Percentiles rank a stretch among this genome's conserved stretches.
These are phyloP conservation scores for Hamamelis virginiana DNA, from an alignment of 164 flowering plant genomes.

Conservation along the genomic window DNA sequence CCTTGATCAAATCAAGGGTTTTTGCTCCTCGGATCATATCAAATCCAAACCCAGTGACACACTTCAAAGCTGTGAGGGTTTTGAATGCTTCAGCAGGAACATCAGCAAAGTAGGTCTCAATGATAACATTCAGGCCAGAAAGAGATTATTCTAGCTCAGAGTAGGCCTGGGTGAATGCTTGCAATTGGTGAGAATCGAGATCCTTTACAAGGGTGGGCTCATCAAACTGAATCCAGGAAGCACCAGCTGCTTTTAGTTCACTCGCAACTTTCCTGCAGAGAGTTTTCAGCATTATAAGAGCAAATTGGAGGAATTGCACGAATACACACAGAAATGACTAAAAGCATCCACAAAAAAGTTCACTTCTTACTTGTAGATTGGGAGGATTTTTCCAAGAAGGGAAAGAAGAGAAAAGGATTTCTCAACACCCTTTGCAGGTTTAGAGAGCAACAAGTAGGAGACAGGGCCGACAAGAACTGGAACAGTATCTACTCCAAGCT, in stretches of 20 bases:
- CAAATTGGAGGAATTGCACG: background rate
- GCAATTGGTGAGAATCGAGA: too few relatives aligned
- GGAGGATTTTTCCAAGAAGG: constrained; percentile 63
- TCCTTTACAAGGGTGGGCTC: constrained; percentile 82
- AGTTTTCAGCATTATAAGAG: background rate
- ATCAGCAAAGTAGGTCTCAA: constrained; percentile 95
- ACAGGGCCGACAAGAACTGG: too few relatives aligned
- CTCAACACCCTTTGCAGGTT: constrained; percentile 83
- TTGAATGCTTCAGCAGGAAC: constrained; percentile 73
- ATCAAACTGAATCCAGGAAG: constrained; percentile 87
- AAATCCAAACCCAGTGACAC: constrained; percentile 73
- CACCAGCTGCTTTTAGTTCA: constrained; percentile 89
- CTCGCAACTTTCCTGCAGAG: constrained; percentile 68
- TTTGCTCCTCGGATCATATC: constrained; percentile 79
- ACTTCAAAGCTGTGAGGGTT: constrained; percentile 65
- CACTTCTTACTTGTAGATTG: constrained; percentile 64
- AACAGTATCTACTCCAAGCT: constrained; percentile 81
- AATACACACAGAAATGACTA: background rate
- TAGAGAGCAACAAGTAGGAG: constrained; percentile 73
- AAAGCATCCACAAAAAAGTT: background rate
- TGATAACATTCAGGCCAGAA: constrained; percentile 64
- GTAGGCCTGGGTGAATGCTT: constrained; percentile 72
- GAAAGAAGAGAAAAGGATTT: constrained; percentile 67
- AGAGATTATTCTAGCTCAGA: constrained; percentile 64
- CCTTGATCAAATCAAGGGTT: too few relatives aligned